A percentile compares a stretch with the other conserved stretches of the same genome.
phyloP scores from a whole-genome alignment of 805 yeast species.

The Zygosaccharomyces rouxii region DNA sequence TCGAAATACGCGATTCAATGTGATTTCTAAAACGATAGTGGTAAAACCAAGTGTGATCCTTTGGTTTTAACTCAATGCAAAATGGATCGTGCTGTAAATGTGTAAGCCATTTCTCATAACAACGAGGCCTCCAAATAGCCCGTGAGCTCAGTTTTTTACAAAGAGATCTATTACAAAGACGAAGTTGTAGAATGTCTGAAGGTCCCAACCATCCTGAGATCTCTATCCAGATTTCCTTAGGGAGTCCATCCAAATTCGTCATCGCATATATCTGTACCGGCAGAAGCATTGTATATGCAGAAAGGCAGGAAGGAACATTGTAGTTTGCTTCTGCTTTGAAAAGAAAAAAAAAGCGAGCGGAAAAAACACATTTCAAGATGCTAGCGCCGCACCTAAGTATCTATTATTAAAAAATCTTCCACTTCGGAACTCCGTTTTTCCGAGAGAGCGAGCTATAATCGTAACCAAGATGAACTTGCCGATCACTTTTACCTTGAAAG shows the following conservation, averaged over 20 bases:
- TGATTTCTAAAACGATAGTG: conserved; percentile 13
- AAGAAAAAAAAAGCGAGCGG: too few relatives aligned
- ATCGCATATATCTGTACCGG: not conserved
- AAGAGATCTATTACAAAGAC: conserved; percentile 12
- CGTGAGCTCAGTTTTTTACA: conserved; percentile 9
- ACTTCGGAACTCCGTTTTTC: too few relatives aligned
- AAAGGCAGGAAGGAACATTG: too few relatives aligned
- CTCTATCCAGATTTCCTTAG: conserved; percentile 21
- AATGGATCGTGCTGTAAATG: conserved; percentile 12
- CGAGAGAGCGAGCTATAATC: too few relatives aligned
- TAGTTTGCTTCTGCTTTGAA: too few relatives aligned
- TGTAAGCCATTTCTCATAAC: conserved; percentile 16
- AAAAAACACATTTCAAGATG: too few relatives aligned
- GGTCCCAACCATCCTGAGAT: conserved; percentile 10
- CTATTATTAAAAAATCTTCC: too few relatives aligned
- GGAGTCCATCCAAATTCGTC: conserved; percentile 7
- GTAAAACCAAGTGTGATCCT: conserved; percentile 10
- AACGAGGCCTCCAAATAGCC: conserved; percentile 18
- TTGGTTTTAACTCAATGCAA: not conserved
- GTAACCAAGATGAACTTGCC: too few relatives aligned
- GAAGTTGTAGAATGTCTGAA: conserved; percentile 15
- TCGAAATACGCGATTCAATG: conserved; percentile 5
- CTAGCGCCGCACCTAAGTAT: too few relatives aligned
- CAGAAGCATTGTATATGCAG: not conserved
- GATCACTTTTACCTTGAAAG: too few relatives aligned